phyloP scores from a whole-genome alignment of 768 basidiomycete genomes.

The Termitomyces sp. region DNA sequence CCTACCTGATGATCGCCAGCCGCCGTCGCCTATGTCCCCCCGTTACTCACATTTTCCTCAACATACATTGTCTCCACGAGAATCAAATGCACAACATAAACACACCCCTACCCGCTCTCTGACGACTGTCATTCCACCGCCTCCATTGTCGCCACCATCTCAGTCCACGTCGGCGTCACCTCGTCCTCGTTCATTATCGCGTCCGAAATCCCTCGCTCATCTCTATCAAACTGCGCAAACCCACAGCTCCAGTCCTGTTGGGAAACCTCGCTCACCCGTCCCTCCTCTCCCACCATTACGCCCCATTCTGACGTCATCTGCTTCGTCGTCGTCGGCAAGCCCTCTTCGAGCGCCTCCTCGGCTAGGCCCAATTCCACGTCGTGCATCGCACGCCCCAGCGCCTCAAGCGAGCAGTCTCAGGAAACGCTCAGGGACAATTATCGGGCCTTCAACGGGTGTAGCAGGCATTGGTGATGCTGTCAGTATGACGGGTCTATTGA shows the following conservation, averaged over 20 bases:
- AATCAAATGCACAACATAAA: constrained; percentile 21
- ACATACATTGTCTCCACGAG: constrained; percentile 15
- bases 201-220: constrained; percentile 12
- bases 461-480: constrained; percentile 17
- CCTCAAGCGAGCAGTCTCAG: constrained; percentile 20
- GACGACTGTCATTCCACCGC: constrained; percentile 3
- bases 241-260: constrained; percentile 17
- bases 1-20: constrained; percentile 11
- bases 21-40: constrained; percentile 23
- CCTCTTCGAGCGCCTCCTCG: constrained; percentile 3
- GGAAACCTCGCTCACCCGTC: constrained; percentile 6
- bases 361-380: constrained; percentile 18
- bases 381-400: constrained; percentile 22
- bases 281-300: constrained; percentile 5
- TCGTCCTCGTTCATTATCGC: constrained; percentile 5
- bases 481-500: constrained; percentile 17
- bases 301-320: constrained; percentile 1
- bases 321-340: constrained; percentile 1
- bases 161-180: background rate
- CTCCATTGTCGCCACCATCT: constrained; percentile 3
- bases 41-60: constrained; percentile 11
- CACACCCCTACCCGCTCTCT: constrained; percentile 9
- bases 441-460: constrained; percentile 17
- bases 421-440: constrained; percentile 27
- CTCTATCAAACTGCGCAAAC: constrained; percentile 12